Evolutionary conservation across 305 asterid species (phyloP).

Genomic region (Ilex paraguariensis): DNA sequence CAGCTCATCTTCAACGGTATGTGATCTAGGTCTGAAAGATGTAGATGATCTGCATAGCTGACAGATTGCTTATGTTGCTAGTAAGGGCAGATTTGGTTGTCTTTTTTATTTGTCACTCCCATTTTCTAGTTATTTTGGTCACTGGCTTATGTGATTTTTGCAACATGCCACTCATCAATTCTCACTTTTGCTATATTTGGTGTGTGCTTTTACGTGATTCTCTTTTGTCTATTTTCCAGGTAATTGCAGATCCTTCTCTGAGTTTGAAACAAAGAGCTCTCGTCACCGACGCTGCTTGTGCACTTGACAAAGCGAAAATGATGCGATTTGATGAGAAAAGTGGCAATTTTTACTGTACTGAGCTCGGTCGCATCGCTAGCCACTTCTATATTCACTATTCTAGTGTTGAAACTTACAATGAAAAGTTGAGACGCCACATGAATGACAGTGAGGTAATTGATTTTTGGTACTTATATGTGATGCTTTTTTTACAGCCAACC

Average conservation of each 20-base stretch:
- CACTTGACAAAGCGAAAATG: constrained; percentile 99
- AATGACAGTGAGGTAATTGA: constrained; percentile 84
- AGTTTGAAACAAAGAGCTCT: constrained; percentile 91
- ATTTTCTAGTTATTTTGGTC: too few species aligned
- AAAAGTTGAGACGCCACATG: constrained; percentile 89
- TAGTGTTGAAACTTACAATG: constrained; percentile 96
- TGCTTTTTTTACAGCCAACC: too few species aligned
- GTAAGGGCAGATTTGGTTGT: neutral
- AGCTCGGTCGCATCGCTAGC: constrained; percentile 99
- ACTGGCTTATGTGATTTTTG: too few species aligned
- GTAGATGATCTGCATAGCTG: neutral
- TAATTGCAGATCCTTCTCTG: constrained; percentile 87
- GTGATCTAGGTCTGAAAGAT: neutral
- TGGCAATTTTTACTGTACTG: constrained; percentile 96
- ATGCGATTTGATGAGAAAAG: constrained; percentile 99
- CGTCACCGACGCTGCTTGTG: constrained; percentile 92
- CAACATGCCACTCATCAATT: too few species aligned
- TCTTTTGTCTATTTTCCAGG: constrained; percentile 42
- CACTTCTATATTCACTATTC: constrained; percentile 97
- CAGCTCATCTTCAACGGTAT: too few species aligned
- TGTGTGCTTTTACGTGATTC: too few species aligned
- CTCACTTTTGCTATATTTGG: too few species aligned
- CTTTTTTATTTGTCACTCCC: too few species aligned
- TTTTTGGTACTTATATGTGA: neutral
- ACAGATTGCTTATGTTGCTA: neutral